Conservation (phyloP, 73 alveolate genomes). For the Stentor coeruleus region DNA sequence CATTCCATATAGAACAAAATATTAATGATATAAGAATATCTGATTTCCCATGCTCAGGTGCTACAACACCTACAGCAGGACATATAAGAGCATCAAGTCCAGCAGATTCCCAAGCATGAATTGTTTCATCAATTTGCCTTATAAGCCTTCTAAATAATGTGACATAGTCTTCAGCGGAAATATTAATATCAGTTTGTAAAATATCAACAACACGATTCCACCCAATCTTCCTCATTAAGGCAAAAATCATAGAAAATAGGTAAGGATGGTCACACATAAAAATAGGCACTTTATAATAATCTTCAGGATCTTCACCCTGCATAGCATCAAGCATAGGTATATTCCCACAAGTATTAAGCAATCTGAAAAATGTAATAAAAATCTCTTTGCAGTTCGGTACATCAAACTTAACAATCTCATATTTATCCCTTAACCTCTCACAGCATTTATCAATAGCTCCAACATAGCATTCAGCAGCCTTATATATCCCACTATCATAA, state of each 20-base stretch:
- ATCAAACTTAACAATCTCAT: conserved; percentile 36
- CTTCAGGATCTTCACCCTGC: background rate
- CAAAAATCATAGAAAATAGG: background rate
- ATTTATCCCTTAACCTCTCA: conserved; percentile 35
- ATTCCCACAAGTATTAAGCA: background rate
- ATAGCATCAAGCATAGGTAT: background rate
- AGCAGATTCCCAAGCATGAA: conserved; percentile 27
- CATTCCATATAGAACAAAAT: conserved; percentile 49
- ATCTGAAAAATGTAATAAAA: background rate
- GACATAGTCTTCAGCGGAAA: background rate
- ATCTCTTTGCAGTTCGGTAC: background rate
- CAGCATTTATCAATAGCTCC: conserved; percentile 51
- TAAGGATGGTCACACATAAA: background rate
- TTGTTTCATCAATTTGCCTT: background rate
- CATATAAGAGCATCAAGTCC: conserved; percentile 46
- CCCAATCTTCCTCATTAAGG: background rate
- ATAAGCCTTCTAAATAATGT: background rate
- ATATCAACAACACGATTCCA: background rate
- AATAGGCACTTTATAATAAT: background rate
- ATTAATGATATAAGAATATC: conserved; percentile 28
- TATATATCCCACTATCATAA: conserved; percentile 25
- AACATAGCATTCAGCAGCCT: conserved; percentile 26
- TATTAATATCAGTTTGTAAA: background rate
- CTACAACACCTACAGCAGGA: conserved; percentile 50
- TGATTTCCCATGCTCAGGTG: conserved; percentile 42